Evolutionary conservation across 768 basidiomycete genomes (phyloP).

Genomic region (Lactarius deliciosus): DNA sequence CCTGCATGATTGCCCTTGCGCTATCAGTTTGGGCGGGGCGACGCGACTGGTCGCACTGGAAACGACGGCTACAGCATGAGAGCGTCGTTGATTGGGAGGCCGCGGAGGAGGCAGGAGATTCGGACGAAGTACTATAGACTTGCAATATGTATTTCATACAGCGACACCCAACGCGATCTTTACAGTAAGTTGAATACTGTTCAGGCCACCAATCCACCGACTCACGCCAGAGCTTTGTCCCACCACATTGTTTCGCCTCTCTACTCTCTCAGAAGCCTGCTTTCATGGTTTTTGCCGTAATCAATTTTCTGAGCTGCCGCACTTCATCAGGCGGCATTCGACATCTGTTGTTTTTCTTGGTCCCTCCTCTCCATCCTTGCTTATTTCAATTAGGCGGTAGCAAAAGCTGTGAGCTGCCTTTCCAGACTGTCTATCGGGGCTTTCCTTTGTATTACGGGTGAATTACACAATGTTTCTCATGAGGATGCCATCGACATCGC

Average conservation of each 20-base stretch:
- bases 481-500: slow-evolving; percentile 86
- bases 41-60: slow-evolving; percentile 29
- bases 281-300: too few species aligned
- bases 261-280: too few species aligned
- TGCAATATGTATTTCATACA: too few species aligned
- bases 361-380: too few species aligned
- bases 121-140: slow-evolving; percentile 6
- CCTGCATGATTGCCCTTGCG: slow-evolving; percentile 31
- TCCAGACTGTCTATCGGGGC: slow-evolving; percentile 79
- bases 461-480: slow-evolving; percentile 79
- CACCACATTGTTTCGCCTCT: too few species aligned
- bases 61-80: slow-evolving; percentile 2
- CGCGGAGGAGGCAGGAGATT: slow-evolving; percentile 4
- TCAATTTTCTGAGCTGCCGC: too few species aligned
- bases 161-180: too few species aligned
- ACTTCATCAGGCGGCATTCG: too few species aligned
- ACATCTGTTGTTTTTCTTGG: too few species aligned
- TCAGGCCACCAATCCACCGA: too few species aligned
- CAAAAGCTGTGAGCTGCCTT: slow-evolving; percentile 60
- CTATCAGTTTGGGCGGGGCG: slow-evolving; percentile 32
- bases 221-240: too few species aligned
- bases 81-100: slow-evolving; percentile 23
- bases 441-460: slow-evolving; percentile 97
- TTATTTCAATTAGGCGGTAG: slow-evolving; percentile 20
- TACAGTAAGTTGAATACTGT: too few species aligned